Evolutionary conservation across 2,329 filamentous ascomycete genomes (phyloP).

Genomic region (Trichoderma aggressivum): DNA sequence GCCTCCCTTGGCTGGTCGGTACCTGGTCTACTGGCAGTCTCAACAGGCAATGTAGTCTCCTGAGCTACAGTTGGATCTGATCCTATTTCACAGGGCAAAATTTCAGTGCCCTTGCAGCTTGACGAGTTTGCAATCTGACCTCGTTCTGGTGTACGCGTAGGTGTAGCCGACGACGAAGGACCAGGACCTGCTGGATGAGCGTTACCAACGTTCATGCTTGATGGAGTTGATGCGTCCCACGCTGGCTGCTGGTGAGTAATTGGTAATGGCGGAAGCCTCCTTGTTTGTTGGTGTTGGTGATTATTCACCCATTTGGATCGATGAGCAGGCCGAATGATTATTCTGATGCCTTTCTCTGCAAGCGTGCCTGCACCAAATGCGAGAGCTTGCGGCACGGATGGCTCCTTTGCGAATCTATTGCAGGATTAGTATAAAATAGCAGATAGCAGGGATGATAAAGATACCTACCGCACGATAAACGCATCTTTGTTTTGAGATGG

Average conservation of each 20-base stretch:
- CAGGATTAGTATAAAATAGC: background rate
- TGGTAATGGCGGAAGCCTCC: background rate
- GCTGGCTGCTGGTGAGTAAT: constrained; percentile 4
- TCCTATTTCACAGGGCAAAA: background rate
- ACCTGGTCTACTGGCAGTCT: background rate
- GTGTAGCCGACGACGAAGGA: background rate
- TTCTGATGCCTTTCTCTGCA: constrained; percentile 26
- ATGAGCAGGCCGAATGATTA: constrained; percentile 28
- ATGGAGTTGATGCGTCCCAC: background rate
- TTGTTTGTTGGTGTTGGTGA: constrained; percentile 6
- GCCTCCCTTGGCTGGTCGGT: background rate
- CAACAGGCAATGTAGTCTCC: background rate
- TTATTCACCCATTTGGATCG: constrained; percentile 33
- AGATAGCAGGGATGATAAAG: background rate
- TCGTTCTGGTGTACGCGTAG: background rate
- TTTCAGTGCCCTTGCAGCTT: background rate
- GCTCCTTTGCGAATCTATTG: constrained; percentile 28
- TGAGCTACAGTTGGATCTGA: background rate
- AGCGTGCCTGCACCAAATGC: constrained; percentile 24
- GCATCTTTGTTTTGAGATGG: constrained; percentile 6
- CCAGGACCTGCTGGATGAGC: background rate
- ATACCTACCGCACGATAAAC: constrained; percentile 32
- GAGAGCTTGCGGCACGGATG: constrained; percentile 29
- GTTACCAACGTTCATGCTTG: background rate
- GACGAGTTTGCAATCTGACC: background rate